phyloP scores from a whole-genome alignment of 139 green algal genomes.

The Klebsormidium nitens region DNA sequence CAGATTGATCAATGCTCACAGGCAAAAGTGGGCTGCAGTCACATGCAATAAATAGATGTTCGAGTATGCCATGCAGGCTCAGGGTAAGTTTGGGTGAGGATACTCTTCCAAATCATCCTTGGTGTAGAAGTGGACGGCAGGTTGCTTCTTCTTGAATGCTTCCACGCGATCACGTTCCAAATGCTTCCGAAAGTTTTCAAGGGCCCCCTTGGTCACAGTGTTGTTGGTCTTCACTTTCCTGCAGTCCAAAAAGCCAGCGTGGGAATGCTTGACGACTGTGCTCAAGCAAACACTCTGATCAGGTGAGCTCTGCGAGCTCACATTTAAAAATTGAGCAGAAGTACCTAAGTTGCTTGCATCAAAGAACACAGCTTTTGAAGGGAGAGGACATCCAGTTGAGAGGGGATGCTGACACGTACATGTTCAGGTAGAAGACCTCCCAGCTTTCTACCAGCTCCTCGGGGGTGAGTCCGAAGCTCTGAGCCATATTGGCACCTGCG shows the following conservation, averaged over 20 bases:
- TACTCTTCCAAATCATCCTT: conserved; percentile 8
- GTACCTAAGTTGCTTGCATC: neutral
- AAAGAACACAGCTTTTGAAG: too few relatives aligned
- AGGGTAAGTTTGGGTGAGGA: neutral
- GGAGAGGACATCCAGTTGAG: too few relatives aligned
- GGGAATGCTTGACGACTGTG: too few relatives aligned
- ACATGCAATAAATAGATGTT: too few relatives aligned
- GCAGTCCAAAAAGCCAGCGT: conserved; percentile 2
- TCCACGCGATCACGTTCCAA: neutral
- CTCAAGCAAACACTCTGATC: neutral
- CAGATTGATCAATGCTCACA: too few relatives aligned
- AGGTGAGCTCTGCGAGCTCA: neutral
- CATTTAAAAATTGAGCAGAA: neutral
- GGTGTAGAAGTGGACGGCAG: conserved; percentile 14
- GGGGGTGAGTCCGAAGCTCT: conserved; percentile 6
- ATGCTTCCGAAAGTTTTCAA: neutral
- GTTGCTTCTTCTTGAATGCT: conserved; percentile 3
- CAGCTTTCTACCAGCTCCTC: conserved; percentile 8
- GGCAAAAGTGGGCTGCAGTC: too few relatives aligned
- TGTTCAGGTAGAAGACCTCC: conserved; percentile 30
- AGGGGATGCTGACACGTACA: too few relatives aligned
- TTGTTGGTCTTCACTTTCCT: conserved; percentile 6
- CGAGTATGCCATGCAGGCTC: too few relatives aligned
- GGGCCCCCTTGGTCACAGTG: neutral
- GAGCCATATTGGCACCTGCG: too few relatives aligned